Conservation (phyloP, 768 basidiomycete genomes). For the Cystofilobasidium capitatum region DNA sequence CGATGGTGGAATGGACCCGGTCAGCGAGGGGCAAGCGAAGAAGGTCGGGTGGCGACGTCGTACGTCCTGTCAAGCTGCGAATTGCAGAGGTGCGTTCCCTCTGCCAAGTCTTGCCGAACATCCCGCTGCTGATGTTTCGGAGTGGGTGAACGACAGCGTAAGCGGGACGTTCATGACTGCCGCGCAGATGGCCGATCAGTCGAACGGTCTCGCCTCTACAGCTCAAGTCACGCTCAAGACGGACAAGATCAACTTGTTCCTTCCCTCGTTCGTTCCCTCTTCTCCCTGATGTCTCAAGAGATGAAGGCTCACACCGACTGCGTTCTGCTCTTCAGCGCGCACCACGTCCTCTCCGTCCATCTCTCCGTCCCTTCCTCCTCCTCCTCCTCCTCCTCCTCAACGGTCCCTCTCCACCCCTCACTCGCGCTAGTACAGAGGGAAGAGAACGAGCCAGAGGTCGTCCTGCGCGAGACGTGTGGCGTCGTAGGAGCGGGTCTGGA, state of each 20-base stretch:
- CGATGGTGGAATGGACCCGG: not conserved
- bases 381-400: not conserved
- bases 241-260: conserved; percentile 1
- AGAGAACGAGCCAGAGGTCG: not conserved
- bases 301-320: not conserved
- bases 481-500: conserved; percentile 9
- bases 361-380: not conserved
- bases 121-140: too few species aligned
- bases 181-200: not conserved
- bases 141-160: too few species aligned
- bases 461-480: conserved; percentile 14
- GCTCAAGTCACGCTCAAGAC: too few species aligned
- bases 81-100: not conserved
- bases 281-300: not conserved
- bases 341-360: conserved; percentile 12
- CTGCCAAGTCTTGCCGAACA: not conserved
- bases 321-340: not conserved
- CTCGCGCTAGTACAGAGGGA: conserved; percentile 9
- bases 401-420: conserved; percentile 6
- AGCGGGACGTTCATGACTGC: conserved; percentile 1
- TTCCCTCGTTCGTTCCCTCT: not conserved
- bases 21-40: not conserved
- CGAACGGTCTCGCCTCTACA: not conserved
- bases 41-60: not conserved
- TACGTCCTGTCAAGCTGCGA: conserved; percentile 11